Evolutionary conservation across 345 rosid genomes (phyloP), one percentile per base, ranked within the genome.

Genomic region (Salix udensis): DNA sequence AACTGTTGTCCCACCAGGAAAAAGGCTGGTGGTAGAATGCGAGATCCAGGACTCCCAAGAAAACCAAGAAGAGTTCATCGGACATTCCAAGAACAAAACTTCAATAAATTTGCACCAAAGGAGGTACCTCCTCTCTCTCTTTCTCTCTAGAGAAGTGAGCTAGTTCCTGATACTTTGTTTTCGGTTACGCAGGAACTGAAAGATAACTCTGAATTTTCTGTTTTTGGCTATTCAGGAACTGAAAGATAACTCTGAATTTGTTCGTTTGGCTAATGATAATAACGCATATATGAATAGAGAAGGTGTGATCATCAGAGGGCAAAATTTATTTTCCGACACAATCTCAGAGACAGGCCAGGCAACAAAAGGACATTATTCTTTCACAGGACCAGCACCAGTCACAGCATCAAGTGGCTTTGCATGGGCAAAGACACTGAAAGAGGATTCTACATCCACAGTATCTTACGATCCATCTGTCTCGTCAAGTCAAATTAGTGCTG

Each of bases 31-130:
- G 66, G 83, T 12, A 84, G 78, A 79, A 62, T 75, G 52, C 78
- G 89, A 72, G 91, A 87, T 65, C 60, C 86, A 15, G 88, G 80
- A 76, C 72, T 82, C n/a, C 26, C 87, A n/a, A 86, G 85, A 74
- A 87, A 81, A 82, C 71, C 85, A 6, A 85, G 84, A 82, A 86
- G 80, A 83, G 52, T 74, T 34, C 83, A 79, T 68, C 87, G 78
- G 77, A n/a, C 71, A 40, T 77, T 78, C 74, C 87, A 85, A 15
- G 88, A 82, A 65, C 71, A 77, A 3, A 86, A 73, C 68, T 28
- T 34, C 3, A 67, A 72, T 76, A 86, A 80, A 77, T 42, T 66
- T 60, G 75, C 71, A 37, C 39, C 65, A 48, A 88, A 80, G 78
- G 82, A 85, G 88, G 90, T 89, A 68, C 74, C 7, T 55, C 62